phyloP scores from a whole-genome alignment of 1,284 basidiomycete species.

The Trichosporon asahii region DNA sequence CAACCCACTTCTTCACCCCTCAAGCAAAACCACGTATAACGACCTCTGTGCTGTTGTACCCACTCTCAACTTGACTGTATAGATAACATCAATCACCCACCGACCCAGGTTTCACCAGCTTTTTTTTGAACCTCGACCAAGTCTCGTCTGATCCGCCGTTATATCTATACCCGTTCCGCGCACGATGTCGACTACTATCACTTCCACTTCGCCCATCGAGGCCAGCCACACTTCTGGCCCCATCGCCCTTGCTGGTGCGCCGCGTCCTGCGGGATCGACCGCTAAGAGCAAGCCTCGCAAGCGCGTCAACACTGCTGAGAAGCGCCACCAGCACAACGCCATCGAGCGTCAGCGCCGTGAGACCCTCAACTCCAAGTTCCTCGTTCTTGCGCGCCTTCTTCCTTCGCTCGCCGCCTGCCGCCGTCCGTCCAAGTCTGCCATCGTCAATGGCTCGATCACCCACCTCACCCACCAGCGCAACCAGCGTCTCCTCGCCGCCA shows the following conservation, averaged over 20 bases:
- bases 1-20: neutral
- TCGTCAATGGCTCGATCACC: constrained; percentile 86
- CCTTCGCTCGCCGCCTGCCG: constrained; percentile 85
- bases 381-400: constrained; percentile 77
- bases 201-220: constrained; percentile 34
- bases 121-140: constrained; percentile 7
- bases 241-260: constrained; percentile 23
- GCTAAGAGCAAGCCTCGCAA: constrained; percentile 63
- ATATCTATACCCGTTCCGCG: constrained; percentile 10
- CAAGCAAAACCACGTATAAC: constrained; percentile 8
- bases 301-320: constrained; percentile 88
- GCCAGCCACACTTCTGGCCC: constrained; percentile 22
- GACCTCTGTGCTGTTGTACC: constrained; percentile 8
- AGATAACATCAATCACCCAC: neutral
- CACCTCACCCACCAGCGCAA: constrained; percentile 76
- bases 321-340: constrained; percentile 89
- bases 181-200: constrained; percentile 27
- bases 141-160: neutral
- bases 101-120: neutral
- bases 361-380: constrained; percentile 83
- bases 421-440: constrained; percentile 86
- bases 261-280: constrained; percentile 31
- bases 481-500: constrained; percentile 70
- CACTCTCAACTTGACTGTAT: constrained; percentile 2
- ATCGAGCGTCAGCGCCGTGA: constrained; percentile 87